Conservation (phyloP, 2,329 filamentous ascomycete genomes). For the Acephala macrosclerotiorum region DNA sequence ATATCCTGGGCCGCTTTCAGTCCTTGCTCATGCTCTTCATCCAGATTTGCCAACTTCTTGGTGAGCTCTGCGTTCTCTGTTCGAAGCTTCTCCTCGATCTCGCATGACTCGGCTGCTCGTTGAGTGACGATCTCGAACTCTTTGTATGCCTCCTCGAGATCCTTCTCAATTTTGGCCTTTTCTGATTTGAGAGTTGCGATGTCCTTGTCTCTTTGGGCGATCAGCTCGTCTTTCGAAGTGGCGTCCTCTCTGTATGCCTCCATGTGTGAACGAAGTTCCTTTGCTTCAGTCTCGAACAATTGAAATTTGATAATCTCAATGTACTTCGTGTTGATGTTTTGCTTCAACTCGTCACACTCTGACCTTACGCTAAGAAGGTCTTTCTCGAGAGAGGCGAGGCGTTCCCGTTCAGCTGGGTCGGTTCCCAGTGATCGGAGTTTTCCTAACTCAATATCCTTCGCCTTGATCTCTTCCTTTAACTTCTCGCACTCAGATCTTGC, state of each 20-base stretch:
- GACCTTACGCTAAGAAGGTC: background rate
- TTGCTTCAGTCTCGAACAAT: background rate
- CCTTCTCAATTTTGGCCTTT: background rate
- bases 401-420: background rate
- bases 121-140: background rate
- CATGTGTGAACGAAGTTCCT: background rate
- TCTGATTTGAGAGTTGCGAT: background rate
- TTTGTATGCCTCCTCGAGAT: background rate
- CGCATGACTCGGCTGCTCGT: background rate
- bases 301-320: background rate
- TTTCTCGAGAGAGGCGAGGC: background rate
- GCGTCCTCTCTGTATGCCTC: background rate
- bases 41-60: background rate
- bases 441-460: background rate
- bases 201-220: background rate
- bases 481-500: background rate
- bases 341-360: background rate
- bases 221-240: background rate
- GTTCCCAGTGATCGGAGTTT: background rate
- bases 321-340: background rate
- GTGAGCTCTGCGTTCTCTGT: background rate
- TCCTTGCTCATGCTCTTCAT: background rate
- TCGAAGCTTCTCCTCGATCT: conserved; percentile 6
- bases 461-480: background rate
- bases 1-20: background rate